phyloP scores from a whole-genome alignment of 2,329 filamentous ascomycete species.

The Didymella pinodella region DNA sequence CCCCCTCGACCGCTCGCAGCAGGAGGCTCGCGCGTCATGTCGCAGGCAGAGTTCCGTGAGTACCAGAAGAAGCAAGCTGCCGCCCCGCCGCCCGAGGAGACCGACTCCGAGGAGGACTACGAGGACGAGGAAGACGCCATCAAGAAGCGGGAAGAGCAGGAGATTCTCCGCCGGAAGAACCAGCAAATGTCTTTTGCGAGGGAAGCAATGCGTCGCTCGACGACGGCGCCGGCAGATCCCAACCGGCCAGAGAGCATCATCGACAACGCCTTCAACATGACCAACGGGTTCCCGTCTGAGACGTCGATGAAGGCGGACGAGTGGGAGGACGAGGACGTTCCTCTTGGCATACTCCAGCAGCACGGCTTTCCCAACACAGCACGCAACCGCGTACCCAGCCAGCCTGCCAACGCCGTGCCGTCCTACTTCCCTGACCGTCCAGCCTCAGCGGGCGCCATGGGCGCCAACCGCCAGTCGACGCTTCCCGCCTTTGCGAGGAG shows the following conservation, averaged over 20 bases:
- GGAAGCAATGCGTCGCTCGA: constrained; percentile 47
- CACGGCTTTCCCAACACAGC: constrained; percentile 48
- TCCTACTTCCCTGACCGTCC: constrained; percentile 49
- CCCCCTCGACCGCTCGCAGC: constrained; percentile 20
- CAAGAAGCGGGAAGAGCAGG: constrained; percentile 44
- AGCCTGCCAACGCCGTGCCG: constrained; percentile 43
- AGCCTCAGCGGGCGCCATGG: constrained; percentile 42
- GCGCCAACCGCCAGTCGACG: constrained; percentile 31
- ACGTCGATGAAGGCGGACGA: constrained; percentile 47
- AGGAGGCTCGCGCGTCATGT: constrained; percentile 41
- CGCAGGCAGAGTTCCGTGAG: constrained; percentile 44
- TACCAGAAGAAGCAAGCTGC: constrained; percentile 39
- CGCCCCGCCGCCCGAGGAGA: constrained; percentile 38
- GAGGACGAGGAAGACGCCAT: constrained; percentile 51
- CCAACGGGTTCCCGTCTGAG: constrained; percentile 47
- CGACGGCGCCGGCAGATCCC: constrained; percentile 35
- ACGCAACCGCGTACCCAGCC: constrained; percentile 37
- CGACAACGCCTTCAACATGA: constrained; percentile 22
- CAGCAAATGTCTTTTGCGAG: constrained; percentile 47
- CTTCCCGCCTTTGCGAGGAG: constrained; percentile 48
- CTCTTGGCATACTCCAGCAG: constrained; percentile 48
- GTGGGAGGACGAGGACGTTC: constrained; percentile 51
- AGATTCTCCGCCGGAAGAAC: constrained; percentile 42
- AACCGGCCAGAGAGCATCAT: constrained; percentile 30
- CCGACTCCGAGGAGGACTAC: constrained; percentile 47